These are phyloP conservation scores for Boletales sp. DNA, from an alignment of 768 basidiomycete species.

Conservation along the genomic window DNA sequence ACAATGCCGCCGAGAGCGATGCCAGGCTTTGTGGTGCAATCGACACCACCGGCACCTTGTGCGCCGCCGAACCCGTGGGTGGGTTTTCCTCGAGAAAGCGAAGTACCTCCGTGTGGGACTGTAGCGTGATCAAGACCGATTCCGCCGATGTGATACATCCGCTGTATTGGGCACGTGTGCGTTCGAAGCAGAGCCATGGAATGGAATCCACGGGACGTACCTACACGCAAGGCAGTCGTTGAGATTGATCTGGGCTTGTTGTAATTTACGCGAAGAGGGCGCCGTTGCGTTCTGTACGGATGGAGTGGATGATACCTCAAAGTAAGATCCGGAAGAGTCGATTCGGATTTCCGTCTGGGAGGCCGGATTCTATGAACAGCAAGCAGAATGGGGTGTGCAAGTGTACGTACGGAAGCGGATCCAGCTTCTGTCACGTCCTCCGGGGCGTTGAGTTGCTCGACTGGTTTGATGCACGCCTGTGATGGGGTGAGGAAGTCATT, in stretches of 20 bases:
- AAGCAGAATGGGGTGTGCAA: neutral
- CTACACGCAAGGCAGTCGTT: conserved; percentile 99
- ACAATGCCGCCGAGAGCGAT: conserved; percentile 65
- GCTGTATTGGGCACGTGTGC: conserved; percentile 38
- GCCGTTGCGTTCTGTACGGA: conserved; percentile 12
- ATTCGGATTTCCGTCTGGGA: conserved; percentile 88
- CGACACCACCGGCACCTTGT: conserved; percentile 71
- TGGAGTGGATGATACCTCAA: conserved; percentile 59
- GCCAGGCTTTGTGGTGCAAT: conserved; percentile 87
- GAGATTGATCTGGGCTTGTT: conserved; percentile 92
- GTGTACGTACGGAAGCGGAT: conserved; percentile 39
- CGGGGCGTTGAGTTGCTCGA: conserved; percentile 49
- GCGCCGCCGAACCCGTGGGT: conserved; percentile 31
- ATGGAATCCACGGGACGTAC: conserved; percentile 41
- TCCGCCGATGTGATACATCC: conserved; percentile 99
- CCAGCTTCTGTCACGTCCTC: conserved; percentile 40
- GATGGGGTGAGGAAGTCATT: conserved; percentile 97
- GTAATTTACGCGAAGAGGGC: conserved; percentile 55
- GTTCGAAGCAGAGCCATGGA: neutral
- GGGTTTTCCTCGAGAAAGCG: conserved; percentile 66
- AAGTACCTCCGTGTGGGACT: conserved; percentile 92
- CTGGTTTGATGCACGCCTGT: conserved; percentile 97
- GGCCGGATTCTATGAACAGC: conserved; percentile 2
- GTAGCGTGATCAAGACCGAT: conserved; percentile 92
- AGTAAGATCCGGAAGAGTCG: conserved; percentile 82